phyloP scores from a whole-genome alignment of 768 basidiomycete species.

The Amanita fuliginea region DNA sequence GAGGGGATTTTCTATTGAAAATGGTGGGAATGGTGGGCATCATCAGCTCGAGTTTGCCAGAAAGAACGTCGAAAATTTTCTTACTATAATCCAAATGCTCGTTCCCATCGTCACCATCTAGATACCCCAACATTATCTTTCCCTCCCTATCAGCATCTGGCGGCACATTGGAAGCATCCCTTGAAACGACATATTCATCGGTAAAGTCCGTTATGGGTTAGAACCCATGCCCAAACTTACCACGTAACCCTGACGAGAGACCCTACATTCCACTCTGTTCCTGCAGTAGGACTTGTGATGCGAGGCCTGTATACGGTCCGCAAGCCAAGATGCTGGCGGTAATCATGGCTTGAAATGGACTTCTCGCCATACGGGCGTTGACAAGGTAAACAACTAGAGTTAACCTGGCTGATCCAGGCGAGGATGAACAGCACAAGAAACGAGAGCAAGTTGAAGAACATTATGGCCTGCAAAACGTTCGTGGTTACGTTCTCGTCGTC shows the following conservation, averaged over 20 bases:
- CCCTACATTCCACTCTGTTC: conserved; percentile 29
- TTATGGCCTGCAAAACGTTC: conserved; percentile 18
- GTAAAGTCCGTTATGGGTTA: conserved; percentile 2
- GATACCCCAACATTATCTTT: conserved; percentile 32
- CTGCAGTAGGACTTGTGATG: conserved; percentile 26
- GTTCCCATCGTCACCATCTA: conserved; percentile 22
- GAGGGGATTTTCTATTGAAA: conserved; percentile 43
- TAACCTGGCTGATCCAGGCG: conserved; percentile 12
- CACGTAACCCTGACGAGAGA: conserved; percentile 29
- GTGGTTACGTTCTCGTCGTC: not conserved
- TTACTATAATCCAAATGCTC: conserved; percentile 39
- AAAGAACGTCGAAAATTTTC: conserved; percentile 7
- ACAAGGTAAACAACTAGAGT: conserved; percentile 18
- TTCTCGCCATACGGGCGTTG: conserved; percentile 12
- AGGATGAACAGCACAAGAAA: conserved; percentile 14
- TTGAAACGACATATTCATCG: conserved; percentile 8
- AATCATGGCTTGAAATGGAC: conserved; percentile 1
- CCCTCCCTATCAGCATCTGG: conserved; percentile 24
- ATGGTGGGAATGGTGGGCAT: too few species aligned
- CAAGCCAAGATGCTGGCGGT: conserved; percentile 4
- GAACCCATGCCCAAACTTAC: conserved; percentile 18
- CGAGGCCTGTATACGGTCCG: conserved; percentile 29
- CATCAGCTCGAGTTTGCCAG: too few species aligned
- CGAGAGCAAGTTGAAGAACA: conserved; percentile 16
- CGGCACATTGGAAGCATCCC: conserved; percentile 28